Base-by-base conservation (phyloP, 768 basidiomycete genomes). In the Hypholoma sublateritium region DNA sequence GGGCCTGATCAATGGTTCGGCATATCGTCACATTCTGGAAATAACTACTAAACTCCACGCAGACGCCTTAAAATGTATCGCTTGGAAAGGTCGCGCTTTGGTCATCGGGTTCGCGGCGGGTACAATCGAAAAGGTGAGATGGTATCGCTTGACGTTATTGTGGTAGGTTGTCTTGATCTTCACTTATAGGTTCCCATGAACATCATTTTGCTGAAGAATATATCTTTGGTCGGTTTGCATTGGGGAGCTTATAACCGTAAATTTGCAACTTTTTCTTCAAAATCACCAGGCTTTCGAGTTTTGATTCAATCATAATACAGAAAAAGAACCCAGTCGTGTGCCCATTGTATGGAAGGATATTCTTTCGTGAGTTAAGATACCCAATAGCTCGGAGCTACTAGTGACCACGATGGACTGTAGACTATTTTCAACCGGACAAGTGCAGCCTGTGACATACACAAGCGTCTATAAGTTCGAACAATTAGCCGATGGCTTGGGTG, bases 101-200 rank as follows among this genome's bases (percentile, higher is more conserved):
- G 90, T 98, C n/a, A 87, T 99, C 50, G 97, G 96, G 5, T 98
- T 95, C 70, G 93, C 90, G 3, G 90, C 81, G 6, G 92, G 92
- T 3, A 72, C 78, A 12, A 93, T 96, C 53, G 93, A 95, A 70
- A 91, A 93, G 78, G 88, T 89, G 48, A 9, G 67, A 54, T 32
- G 3, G 1, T 32, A 13, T 39, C 53, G 24, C 24, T 3, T 9
- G 21, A 4, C 35, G 22, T 28, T 44, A 32, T n/a, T 16, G 8
- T 8, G 22, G 9, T 8, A 41, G 45, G 28, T 16, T 41, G 6
- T 42, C 41, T 46, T 5, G 53, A 50, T 13, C 13, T 56, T 22
- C 62, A 7, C 14, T 22, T 41, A 55, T 59, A 94, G 93, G 79
- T 96, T 19, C 92, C 96, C 0, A 85, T 93, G 67, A 91, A 91